Evolutionary conservation across 345 rosid species (phyloP).

Genomic region (Eucalyptus dawsonii): DNA sequence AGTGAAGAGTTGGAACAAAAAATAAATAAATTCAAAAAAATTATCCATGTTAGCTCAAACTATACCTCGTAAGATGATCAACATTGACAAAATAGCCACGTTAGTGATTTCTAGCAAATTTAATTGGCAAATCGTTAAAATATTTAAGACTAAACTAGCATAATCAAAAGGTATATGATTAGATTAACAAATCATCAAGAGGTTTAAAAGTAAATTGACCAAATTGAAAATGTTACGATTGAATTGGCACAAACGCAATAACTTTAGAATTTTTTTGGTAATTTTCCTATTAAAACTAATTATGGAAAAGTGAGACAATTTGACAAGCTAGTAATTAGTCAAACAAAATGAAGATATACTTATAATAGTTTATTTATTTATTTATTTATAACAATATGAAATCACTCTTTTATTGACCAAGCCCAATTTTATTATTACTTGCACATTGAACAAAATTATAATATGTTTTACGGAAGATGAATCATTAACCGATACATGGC

Average conservation of each 20-base stretch:
- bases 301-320: background rate
- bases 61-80: no score
- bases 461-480: background rate
- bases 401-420: background rate
- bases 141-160: rapidly evolving
- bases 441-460: background rate
- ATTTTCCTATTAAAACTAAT: background rate
- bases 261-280: background rate
- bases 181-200: background rate
- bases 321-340: background rate
- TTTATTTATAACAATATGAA: no score
- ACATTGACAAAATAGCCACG: no score
- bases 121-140: no score
- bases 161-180: no score
- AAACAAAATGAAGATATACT: background rate
- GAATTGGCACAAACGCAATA: no score
- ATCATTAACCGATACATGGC: background rate
- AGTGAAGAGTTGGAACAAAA: background rate
- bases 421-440: background rate
- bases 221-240: no score
- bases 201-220: no score
- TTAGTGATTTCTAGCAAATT: background rate
- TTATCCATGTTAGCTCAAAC: background rate
- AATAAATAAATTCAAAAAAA: no score
- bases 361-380: no score